These are phyloP conservation scores for Phialocephala subalpina DNA, from an alignment of 2,329 filamentous ascomycete genomes.

Conservation along the genomic window DNA sequence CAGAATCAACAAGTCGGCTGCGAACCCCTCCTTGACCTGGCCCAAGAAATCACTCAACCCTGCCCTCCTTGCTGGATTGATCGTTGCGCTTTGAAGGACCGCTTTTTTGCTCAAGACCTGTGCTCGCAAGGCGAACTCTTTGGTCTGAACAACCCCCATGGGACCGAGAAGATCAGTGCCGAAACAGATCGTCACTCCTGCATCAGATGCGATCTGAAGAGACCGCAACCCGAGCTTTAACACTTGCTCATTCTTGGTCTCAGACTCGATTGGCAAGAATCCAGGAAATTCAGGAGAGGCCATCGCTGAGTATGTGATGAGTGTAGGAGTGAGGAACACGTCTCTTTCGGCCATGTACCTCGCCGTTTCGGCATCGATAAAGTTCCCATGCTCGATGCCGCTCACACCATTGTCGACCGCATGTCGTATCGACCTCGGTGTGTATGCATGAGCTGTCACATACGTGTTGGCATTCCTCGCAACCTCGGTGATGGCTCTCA, in stretches of 20 bases:
- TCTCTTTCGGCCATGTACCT: slow-evolving; percentile 57
- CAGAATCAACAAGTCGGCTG: slow-evolving; percentile 61
- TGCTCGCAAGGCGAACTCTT: slow-evolving; percentile 56
- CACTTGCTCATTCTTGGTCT: slow-evolving; percentile 59
- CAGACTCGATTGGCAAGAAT: slow-evolving; percentile 53
- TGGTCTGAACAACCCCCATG: slow-evolving; percentile 55
- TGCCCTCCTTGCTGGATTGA: slow-evolving; percentile 60
- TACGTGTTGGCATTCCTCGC: slow-evolving; percentile 58
- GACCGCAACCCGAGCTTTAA: slow-evolving; percentile 54
- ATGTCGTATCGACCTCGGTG: slow-evolving; percentile 60
- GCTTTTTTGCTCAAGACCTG: slow-evolving; percentile 51
- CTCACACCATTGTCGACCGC: slow-evolving; percentile 61
- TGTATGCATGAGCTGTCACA: slow-evolving; percentile 67
- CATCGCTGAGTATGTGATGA: slow-evolving; percentile 60
- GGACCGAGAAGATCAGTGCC: slow-evolving; percentile 63
- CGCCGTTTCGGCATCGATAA: slow-evolving; percentile 66
- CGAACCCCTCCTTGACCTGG: slow-evolving; percentile 57
- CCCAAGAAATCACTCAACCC: slow-evolving; percentile 56
- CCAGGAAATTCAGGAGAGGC: slow-evolving; percentile 50
- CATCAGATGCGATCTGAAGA: slow-evolving; percentile 57
- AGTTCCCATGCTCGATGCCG: slow-evolving; percentile 67
- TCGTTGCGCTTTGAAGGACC: slow-evolving; percentile 58
- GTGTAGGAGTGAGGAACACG: slow-evolving; percentile 61
- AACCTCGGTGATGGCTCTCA: slow-evolving; percentile 59
- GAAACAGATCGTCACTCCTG: slow-evolving; percentile 63